These are phyloP conservation scores for Phytophthora brassicae DNA, from an alignment of 352 stramenopile species.

Conservation along the genomic window DNA sequence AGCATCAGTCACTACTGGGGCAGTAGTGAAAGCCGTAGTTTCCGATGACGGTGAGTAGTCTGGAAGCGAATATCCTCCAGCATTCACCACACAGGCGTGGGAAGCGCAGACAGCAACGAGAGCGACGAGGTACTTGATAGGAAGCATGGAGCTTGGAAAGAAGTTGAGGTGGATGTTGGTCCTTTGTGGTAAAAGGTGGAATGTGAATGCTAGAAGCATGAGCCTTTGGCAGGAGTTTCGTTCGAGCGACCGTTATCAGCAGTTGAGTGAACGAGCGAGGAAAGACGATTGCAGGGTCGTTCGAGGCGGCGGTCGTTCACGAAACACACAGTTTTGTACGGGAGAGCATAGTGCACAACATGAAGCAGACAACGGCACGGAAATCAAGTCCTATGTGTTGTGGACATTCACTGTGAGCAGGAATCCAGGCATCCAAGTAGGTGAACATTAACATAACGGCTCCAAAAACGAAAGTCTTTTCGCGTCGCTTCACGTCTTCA, in stretches of 20 bases:
- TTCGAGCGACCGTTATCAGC: slow-evolving; percentile 5
- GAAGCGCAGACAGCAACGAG: slow-evolving; percentile 26
- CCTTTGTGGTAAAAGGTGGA: slow-evolving; percentile 35
- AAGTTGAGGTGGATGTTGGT: slow-evolving; percentile 17
- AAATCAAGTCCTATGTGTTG: background rate
- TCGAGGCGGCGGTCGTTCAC: background rate
- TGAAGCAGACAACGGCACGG: background rate
- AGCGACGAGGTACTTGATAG: slow-evolving; percentile 34
- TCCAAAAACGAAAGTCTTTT: background rate
- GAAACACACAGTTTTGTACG: background rate
- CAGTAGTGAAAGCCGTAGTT: background rate
- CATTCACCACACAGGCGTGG: slow-evolving; percentile 23
- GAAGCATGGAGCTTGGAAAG: slow-evolving; percentile 26
- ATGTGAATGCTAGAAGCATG: slow-evolving; percentile 9
- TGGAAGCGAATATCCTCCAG: slow-evolving; percentile 15
- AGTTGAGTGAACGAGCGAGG: slow-evolving; percentile 21
- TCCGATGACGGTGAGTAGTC: slow-evolving; percentile 11
- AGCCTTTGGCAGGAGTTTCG: slow-evolving; percentile 11
- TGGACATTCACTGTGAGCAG: background rate
- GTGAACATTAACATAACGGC: background rate
- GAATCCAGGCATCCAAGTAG: background rate
- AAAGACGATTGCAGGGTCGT: slow-evolving; percentile 12
- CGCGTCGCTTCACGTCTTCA: background rate
- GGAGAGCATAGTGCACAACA: background rate
- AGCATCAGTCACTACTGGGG: background rate